Evolutionary conservation across 257 asterid genomes (phyloP), one percentile per base, ranked within the genome.

Genomic region (Solanum chiquidenum): DNA sequence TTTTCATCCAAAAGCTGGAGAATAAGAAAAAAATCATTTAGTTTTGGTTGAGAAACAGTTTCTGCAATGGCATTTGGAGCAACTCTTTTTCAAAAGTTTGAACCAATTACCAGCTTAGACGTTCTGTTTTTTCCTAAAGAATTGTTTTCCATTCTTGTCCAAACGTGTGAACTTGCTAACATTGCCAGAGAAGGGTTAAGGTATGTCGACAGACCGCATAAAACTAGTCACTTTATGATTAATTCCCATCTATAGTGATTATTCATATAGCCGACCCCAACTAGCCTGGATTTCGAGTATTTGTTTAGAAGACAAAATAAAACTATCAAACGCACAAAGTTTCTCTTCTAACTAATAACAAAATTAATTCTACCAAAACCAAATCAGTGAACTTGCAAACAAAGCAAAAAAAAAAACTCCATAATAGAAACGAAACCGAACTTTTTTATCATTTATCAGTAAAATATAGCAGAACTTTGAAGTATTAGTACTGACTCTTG

Each of bases 401-500:
- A 84, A 73, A n/a, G 49, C 12, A 66, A 23, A 18, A 14, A 14
- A 14, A 4, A 40, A 6, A 13, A 37, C 3, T 42, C 84, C 60
- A 79, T 20, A 35, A 74, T 5, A 10, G 18, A 73, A 74, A 74
- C 9, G 20, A 35, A 21, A 33, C 23, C 6, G 23, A 69, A 71
- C 7, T 9, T 72, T 16, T 72, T 37, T 71, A 31, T 71, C 13
- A 71, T 72, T 37, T 71, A 31, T 71, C 13, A 71, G 77, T 25
- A 79, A 77, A 44, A 79, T 44, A 79, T 44, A 79, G 64, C 37
- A 9, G 33, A 83, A 72, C 5, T 72, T 72, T 29, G 31, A 60
- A 73, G 34, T 49, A 72, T 31, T 71, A 55, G 55, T 18, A 77
- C 93, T 5, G 85, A 95, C 98, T 91, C 88, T 38, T 72, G 62